Evolutionary conservation across 2,329 filamentous ascomycete species (phyloP), one percentile per base, ranked within the genome.

Genomic region (Trichoderma aggressivum): DNA sequence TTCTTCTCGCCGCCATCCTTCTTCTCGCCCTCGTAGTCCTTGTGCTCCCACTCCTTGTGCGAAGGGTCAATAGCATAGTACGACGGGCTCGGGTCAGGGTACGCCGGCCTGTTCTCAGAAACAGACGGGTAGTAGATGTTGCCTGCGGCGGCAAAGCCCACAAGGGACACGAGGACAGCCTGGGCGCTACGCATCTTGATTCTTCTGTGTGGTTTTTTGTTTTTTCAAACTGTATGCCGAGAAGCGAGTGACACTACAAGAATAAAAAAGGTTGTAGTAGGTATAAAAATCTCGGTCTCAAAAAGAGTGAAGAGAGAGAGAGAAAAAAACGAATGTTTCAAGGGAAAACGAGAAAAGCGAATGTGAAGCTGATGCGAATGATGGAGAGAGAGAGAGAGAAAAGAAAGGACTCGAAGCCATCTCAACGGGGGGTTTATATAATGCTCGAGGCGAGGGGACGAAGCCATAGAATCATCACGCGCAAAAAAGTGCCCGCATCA

Each of bases 111-210:
- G 39, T 43, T 43, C 18, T 43, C 39, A n/a, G 1, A n/a, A 16
- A 16, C 39, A 16, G 39, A n/a, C 39, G 39, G 39, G 39, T 43
- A 43, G 39, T 43, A 43, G 39, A 68, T 30, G 50, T 55, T 63
- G 70, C 72, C 76, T 43, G 77, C 71, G 66, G 77, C 74, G 50
- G 74, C 70, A 24, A 71, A 18, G 47, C 64, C 58, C 50, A 78
- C 62, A 66, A 78, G 56, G 68, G 77, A 72, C 74, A 75, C 72
- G 74, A 76, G 62, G 73, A 76, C 74, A 74, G 78, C 79, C 59
- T 75, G 78, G 73, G 71, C 69, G 74, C 21, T 63, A 47, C 72
- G 36, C 71, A 69, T 72, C 4, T 71, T 71, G 70, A 53, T 30
- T 47, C 16, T 34, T 28, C 1, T 28, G 14, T 60, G 16, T 61